phyloP scores from a whole-genome alignment of 805 yeast species.

The Yamadazyma nakazawae region DNA sequence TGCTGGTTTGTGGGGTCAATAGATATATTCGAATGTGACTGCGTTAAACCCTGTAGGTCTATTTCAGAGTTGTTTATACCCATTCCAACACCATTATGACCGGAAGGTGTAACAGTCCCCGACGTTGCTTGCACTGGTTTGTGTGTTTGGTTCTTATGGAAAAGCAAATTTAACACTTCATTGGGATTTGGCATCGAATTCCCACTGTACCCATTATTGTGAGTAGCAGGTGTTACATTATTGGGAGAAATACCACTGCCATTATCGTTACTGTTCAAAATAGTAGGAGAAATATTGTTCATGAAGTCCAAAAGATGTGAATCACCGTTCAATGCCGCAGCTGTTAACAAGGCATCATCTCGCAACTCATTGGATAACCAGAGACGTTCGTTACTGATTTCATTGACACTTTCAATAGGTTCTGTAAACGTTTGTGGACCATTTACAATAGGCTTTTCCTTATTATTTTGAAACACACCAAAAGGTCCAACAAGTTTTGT shows the following conservation, averaged over 20 bases:
- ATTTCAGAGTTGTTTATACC: constrained; percentile 4
- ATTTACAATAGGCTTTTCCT: constrained; percentile 9
- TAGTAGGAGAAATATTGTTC: constrained; percentile 16
- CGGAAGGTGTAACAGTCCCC: constrained; percentile 2
- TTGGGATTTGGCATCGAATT: constrained; percentile 10
- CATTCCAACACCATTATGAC: constrained; percentile 4
- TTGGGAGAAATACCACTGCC: not conserved
- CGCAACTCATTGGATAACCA: constrained; percentile 71
- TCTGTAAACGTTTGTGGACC: constrained; percentile 12
- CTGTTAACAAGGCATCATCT: constrained; percentile 71
- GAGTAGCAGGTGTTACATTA: not conserved
- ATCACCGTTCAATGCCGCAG: constrained; percentile 65
- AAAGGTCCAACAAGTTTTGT: constrained; percentile 72
- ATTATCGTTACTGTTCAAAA: constrained; percentile 1
- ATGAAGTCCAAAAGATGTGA: constrained; percentile 56
- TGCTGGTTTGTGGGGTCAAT: constrained; percentile 37
- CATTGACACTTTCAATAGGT: not conserved
- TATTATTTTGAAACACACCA: constrained; percentile 58
- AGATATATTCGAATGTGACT: constrained; percentile 14
- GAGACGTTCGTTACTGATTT: constrained; percentile 41
- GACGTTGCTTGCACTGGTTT: constrained; percentile 1
- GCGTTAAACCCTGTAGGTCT: constrained; percentile 2
- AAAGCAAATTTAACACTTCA: constrained; percentile 49
- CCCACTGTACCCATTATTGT: not conserved
- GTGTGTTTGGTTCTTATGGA: constrained; percentile 40